Evolutionary conservation across 2,329 filamentous ascomycete species (phyloP).

Genomic region (Tolypocladium cylindrosporum): DNA sequence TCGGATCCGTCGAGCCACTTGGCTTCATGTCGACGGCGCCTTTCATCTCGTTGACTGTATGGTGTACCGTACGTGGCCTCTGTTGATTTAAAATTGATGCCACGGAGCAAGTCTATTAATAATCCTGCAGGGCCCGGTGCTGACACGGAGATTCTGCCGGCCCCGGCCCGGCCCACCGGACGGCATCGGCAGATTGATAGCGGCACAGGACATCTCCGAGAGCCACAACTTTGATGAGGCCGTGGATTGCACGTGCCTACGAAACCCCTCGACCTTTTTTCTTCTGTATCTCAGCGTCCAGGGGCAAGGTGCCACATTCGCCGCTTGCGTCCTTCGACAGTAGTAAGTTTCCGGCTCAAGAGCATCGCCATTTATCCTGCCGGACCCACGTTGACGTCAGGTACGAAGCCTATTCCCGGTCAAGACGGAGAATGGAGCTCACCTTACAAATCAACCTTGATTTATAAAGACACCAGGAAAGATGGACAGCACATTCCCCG

Average conservation of each 20-base stretch:
- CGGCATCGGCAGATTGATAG: not conserved
- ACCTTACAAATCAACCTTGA: not conserved
- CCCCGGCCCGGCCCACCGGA: not conserved
- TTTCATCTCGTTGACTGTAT: not conserved
- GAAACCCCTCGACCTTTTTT: too few relatives aligned
- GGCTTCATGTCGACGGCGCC: not conserved
- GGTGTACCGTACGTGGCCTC: not conserved
- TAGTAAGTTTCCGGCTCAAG: too few relatives aligned
- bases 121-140: not conserved
- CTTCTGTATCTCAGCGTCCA: too few relatives aligned
- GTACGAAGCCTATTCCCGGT: not conserved
- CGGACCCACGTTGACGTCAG: not conserved
- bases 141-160: not conserved
- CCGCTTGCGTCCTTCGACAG: not conserved
- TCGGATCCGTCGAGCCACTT: not conserved
- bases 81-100: not conserved
- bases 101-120: not conserved
- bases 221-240: not conserved
- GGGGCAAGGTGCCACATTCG: too few relatives aligned
- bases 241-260: too few relatives aligned
- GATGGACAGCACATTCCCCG: not conserved
- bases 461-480: not conserved
- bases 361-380: not conserved
- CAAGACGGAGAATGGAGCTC: too few relatives aligned
- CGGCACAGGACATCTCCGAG: not conserved